Evolutionary conservation across 306 rosid species (phyloP), one percentile per base, ranked within the genome.

Genomic region (Mimosa bimucronata): DNA sequence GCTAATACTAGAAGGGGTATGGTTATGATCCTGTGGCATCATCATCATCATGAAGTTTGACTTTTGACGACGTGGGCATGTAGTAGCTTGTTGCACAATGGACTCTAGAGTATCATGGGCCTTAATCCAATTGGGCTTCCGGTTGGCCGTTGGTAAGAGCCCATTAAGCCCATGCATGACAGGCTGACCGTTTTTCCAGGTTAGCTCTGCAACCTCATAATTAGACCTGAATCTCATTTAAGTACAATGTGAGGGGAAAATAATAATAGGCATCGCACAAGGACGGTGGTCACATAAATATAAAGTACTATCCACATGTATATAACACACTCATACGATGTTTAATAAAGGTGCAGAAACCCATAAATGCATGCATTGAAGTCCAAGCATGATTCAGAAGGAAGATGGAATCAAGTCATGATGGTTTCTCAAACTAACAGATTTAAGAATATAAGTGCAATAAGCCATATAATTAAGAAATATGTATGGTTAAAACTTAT

Each of bases 51-150:
- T 42, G 55, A 61, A 46, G 15, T 81, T 75, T 37, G 87, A 66
- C 18, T 67, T 80, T 76, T 71, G 83, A 58, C 46, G 41, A 58
- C 46, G 41, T 31, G 88, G 83, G 62, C 53, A 41, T 31, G 88
- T 83, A 46, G 89, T 83, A 55, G 90, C 97, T 71, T 88, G 97
- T 48, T 83, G 81, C 58, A 92, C 94, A 7, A 92, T 40, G 5
- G 93, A 90, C 78, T 92, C 94, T 15, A 92, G 74, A 9, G 94
- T 92, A 11, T 85, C 90, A 44, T 77, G 73, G 82, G 92, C 83
- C 72, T 65, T 83, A 13, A 50, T 73, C 90, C 88, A 83, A 15
- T 78, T 84, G 83, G 91, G 86, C 88, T 88, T 92, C 73, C 71
- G 15, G 5, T 77, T 78, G 66, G 82, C 55, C 0, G 55, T 5